Percentiles rank a stretch among this genome's conserved stretches.
Evolutionary conservation across 1,139 yeast species (phyloP).

Genomic region (Hansenula sp.): DNA sequence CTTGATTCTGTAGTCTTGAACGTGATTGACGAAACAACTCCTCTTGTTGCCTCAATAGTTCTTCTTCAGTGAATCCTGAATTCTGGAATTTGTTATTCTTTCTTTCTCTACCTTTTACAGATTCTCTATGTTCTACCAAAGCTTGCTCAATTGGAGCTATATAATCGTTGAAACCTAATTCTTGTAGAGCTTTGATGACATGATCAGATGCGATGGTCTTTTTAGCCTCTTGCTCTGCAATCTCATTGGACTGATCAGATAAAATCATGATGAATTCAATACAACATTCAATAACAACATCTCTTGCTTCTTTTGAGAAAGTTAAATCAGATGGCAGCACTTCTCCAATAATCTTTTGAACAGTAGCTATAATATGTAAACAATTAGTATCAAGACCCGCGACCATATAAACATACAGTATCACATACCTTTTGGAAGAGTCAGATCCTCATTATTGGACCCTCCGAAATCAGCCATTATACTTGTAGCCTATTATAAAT

Average conservation of each 20-base stretch:
- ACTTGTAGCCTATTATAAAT: background rate
- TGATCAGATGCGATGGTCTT: slow-evolving; percentile 97
- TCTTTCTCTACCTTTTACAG: slow-evolving; percentile 76
- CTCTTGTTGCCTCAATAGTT: slow-evolving; percentile 67
- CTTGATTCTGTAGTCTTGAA: slow-evolving; percentile 56
- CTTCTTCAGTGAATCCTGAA: slow-evolving; percentile 79
- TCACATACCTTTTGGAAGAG: slow-evolving; percentile 28
- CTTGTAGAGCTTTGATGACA: slow-evolving; percentile 84
- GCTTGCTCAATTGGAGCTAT: slow-evolving; percentile 80
- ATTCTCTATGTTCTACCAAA: slow-evolving; percentile 81
- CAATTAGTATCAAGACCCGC: slow-evolving; percentile 18
- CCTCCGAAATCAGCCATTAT: slow-evolving; percentile 22
- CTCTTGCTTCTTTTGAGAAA: slow-evolving; percentile 91
- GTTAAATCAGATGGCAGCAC: slow-evolving; percentile 82
- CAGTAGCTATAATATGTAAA: slow-evolving; percentile 70
- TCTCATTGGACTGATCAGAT: slow-evolving; percentile 90
- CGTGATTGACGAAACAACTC: slow-evolving; percentile 87
- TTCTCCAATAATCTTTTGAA: slow-evolving; percentile 89
- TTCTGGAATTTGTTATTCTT: slow-evolving; percentile 91
- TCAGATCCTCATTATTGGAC: slow-evolving; percentile 25
- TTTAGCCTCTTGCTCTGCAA: slow-evolving; percentile 93
- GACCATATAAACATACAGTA: background rate
- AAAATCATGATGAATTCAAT: slow-evolving; percentile 93
- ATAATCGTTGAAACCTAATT: slow-evolving; percentile 83
- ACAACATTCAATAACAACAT: slow-evolving; percentile 92